Evolutionary conservation across 2,329 filamentous ascomycete genomes (phyloP), one percentile per base, ranked within the genome.

Genomic region (Aspergillus quadricinctus): DNA sequence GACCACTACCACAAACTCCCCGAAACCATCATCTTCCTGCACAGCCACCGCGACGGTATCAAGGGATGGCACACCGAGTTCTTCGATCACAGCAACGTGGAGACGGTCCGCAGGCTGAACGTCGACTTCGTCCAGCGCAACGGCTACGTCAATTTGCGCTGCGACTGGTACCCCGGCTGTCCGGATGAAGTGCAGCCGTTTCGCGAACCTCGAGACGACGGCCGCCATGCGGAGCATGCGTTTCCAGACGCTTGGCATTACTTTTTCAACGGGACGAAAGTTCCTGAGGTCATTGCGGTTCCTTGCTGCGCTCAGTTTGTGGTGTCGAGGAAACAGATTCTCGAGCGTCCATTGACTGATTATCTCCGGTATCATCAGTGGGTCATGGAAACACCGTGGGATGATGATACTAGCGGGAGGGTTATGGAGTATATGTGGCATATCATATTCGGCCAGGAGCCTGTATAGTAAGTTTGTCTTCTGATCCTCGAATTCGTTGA

Each of bases 341-440:
- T 68, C 5, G 68, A 73, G 40, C 73, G 82, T 35, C 75, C 81
- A 3, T 68, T 72, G 56, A 74, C 72, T 21, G 81, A 82, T 54
- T 88, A 88, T 60, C 64, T 80, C 6, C 73, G 75, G 19, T 83
- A 80, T 66, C 77, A 84, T 25, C 68, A 81, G 29, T 88, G 85
- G 85, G 60, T 88, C 46, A 65, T 85, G 50, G 74, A 77, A 19
- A 84, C 83, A 5, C 70, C 77, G 4, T 66, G 85, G 48, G 74
- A 77, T 7, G 83, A 86, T 64, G 77, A 78, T 21, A 69, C 82
- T 29, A 83, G 79, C 52, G 84, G 84, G 2, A 74, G 84, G 28
- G 77, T 87, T 2, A 78, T 86, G 65, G 85, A 88, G 65, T 87
- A 86, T 64, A 70, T 84, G 29, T 88, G 85, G 85, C 85, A 88